phyloP scores from a whole-genome alignment of 305 asterid genomes.

The Plantago coronopus region DNA sequence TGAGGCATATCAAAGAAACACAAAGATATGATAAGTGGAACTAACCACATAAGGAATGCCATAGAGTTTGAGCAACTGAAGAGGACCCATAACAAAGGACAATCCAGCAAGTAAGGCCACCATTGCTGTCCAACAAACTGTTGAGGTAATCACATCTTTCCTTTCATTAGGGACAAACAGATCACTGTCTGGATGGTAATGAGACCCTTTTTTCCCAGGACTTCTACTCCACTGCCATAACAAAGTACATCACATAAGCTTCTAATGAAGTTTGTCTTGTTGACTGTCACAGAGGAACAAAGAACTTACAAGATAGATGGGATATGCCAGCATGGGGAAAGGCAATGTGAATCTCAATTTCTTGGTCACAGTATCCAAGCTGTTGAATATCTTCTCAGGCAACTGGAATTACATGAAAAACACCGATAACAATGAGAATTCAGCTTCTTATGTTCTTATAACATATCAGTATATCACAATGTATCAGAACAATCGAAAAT shows the following conservation, averaged over 20 bases:
- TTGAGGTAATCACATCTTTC: conserved; percentile 54
- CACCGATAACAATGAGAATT: neutral
- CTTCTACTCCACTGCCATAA: conserved; percentile 64
- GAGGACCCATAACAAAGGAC: conserved; percentile 49
- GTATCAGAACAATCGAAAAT: neutral
- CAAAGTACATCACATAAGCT: neutral
- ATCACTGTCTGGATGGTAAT: conserved; percentile 70
- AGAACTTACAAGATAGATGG: conserved; percentile 47
- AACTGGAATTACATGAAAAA: conserved; percentile 26
- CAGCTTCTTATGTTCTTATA: too few relatives aligned
- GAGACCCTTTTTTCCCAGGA: conserved; percentile 88
- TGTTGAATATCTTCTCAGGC: conserved; percentile 45
- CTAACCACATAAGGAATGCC: conserved; percentile 75
- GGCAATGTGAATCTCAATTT: conserved; percentile 57
- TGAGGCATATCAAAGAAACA: too few relatives aligned
- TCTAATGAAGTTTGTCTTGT: neutral
- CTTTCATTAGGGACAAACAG: conserved; percentile 67
- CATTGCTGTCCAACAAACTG: conserved; percentile 74
- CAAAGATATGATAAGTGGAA: conserved; percentile 1
- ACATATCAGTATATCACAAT: too few relatives aligned
- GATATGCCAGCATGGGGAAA: conserved; percentile 60
- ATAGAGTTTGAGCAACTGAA: conserved; percentile 59
- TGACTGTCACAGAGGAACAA: neutral
- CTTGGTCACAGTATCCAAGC: conserved; percentile 40
- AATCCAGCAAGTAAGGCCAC: conserved; percentile 44